phyloP scores from a whole-genome alignment of 805 yeast genomes.

The Yamadazyma nakazawae region DNA sequence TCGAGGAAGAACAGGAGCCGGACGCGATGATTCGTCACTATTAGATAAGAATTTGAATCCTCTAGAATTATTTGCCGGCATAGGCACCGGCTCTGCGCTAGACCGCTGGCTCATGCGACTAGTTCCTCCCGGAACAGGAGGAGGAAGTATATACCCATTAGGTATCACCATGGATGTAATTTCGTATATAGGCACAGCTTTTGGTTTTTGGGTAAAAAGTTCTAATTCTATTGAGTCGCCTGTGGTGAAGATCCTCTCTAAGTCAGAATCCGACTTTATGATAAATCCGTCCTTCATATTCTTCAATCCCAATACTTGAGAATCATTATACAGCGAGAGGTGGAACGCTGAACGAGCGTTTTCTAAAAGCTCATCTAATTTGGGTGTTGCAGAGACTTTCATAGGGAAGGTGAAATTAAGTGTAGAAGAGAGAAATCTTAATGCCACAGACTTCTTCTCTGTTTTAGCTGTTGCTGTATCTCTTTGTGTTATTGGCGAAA shows the following conservation, averaged over 20 bases:
- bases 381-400: conserved; percentile 73
- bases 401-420: conserved; percentile 67
- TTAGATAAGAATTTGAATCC: conserved; percentile 20
- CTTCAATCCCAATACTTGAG: conserved; percentile 24
- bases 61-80: not conserved
- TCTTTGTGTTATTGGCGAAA: not conserved
- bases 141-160: conserved; percentile 26
- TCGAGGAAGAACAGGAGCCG: conserved; percentile 28
- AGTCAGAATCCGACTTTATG: conserved; percentile 32
- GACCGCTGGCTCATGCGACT: conserved; percentile 10
- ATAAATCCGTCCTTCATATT: conserved; percentile 23
- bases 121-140: conserved; percentile 20
- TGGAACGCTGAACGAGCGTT: conserved; percentile 74
- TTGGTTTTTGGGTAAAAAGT: conserved; percentile 31
- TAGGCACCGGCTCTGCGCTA: conserved; percentile 2
- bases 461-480: not conserved
- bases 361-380: conserved; percentile 69
- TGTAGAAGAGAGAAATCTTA: conserved; percentile 51
- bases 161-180: conserved; percentile 32
- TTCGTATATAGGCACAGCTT: conserved; percentile 35
- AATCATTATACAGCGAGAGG: conserved; percentile 14
- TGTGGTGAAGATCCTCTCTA: conserved; percentile 34
- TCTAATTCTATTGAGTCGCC: conserved; percentile 35
- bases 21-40: conserved; percentile 20
- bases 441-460: conserved; percentile 27